Conservation (phyloP, 805 yeast species). For the Suhomyces prunicola region DNA sequence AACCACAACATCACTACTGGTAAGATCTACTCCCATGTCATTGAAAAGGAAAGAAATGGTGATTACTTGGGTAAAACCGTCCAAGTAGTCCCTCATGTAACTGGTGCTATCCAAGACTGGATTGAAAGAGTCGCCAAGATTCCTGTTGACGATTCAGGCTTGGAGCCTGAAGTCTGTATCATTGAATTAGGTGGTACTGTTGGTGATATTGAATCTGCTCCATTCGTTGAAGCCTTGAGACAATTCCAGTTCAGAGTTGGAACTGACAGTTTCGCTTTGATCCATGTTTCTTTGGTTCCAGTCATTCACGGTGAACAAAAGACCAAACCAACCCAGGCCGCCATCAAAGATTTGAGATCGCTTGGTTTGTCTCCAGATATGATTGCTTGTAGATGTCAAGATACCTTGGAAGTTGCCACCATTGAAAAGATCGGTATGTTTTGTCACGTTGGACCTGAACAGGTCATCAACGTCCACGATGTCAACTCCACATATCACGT, state of each 20-base stretch:
- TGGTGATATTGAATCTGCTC: constrained; percentile 98
- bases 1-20: constrained; percentile 99
- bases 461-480: constrained; percentile 95
- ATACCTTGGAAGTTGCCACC: constrained; percentile 76
- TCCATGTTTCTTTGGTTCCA: constrained; percentile 95
- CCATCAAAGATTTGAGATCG: constrained; percentile 93
- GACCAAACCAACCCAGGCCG: constrained; percentile 99
- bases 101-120: constrained; percentile 98
- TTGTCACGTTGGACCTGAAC: constrained; percentile 98
- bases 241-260: constrained; percentile 99
- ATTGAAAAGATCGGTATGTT: constrained; percentile 97
- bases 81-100: constrained; percentile 97
- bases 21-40: constrained; percentile 90
- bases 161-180: constrained; percentile 93
- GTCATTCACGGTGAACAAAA: constrained; percentile 98
- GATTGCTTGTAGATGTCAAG: constrained; percentile 96
- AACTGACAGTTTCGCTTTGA: constrained; percentile 85
- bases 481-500: constrained; percentile 97
- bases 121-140: constrained; percentile 86
- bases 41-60: constrained; percentile 92
- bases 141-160: constrained; percentile 87
- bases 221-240: constrained; percentile 97
- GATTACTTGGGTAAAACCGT: constrained; percentile 99
- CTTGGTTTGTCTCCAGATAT: constrained; percentile 93
- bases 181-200: constrained; percentile 99